These are phyloP conservation scores for Avena atlantica DNA, from an alignment of 176 grass and related monocot genomes.

Conservation along the genomic window DNA sequence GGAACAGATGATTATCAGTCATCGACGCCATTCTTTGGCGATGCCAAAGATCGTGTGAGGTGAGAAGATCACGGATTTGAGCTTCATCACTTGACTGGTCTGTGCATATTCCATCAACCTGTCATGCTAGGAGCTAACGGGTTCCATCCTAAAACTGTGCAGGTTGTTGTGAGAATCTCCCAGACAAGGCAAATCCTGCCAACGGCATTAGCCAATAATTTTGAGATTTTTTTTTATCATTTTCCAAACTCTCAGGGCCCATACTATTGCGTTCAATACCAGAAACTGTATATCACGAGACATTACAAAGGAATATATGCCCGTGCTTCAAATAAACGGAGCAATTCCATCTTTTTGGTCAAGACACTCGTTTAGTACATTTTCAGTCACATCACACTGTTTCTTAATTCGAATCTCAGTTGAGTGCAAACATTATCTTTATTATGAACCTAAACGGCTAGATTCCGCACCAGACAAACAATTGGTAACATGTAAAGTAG, in stretches of 20 bases:
- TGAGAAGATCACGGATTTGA: conserved; percentile 35
- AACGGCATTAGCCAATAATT: not conserved
- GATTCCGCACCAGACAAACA: conserved; percentile 23
- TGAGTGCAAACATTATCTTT: not conserved
- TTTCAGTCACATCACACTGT: not conserved
- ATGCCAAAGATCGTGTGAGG: conserved; percentile 57
- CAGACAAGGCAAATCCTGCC: conserved; percentile 28
- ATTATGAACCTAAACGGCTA: not conserved
- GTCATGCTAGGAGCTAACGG: not conserved
- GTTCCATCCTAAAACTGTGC: not conserved
- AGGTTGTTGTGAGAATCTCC: conserved; percentile 54
- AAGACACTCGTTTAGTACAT: not conserved
- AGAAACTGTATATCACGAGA: conserved; percentile 19
- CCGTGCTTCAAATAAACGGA: not conserved
- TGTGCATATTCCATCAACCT: not conserved
- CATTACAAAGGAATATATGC: not conserved
- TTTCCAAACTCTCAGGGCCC: not conserved
- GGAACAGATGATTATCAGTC: conserved; percentile 73
- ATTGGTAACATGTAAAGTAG: conserved; percentile 20
- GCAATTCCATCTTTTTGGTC: not conserved
- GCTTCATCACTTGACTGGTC: not conserved
- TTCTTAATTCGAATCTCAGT: not conserved
- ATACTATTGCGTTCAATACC: not conserved
- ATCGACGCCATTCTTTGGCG: conserved; percentile 54
- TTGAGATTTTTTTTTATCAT: not conserved